phyloP scores from a whole-genome alignment of 2,329 filamentous ascomycete species.

The Colletotrichum echinochloae region DNA sequence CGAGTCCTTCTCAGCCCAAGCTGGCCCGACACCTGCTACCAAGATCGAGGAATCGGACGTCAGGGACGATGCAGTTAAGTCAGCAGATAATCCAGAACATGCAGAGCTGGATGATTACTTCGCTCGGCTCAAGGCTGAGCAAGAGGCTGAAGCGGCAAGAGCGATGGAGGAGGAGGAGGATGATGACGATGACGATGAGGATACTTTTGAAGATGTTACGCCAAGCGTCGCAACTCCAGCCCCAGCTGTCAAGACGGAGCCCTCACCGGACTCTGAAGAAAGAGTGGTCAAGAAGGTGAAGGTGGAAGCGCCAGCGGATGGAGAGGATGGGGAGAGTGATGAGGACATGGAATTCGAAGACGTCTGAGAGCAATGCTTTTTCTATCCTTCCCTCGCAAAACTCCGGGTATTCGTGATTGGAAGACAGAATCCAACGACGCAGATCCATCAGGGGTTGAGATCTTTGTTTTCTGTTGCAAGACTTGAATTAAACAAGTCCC shows the following conservation, averaged over 20 bases:
- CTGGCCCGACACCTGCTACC: conserved; percentile 47
- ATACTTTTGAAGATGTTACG: conserved; percentile 64
- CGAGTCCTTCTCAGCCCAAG: conserved; percentile 65
- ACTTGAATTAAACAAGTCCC: too few species aligned
- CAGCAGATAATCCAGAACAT: conserved; percentile 63
- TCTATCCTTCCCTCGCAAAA: neutral
- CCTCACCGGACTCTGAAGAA: conserved; percentile 54
- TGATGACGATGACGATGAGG: conserved; percentile 53
- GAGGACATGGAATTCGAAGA: conserved; percentile 71
- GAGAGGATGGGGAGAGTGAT: conserved; percentile 63
- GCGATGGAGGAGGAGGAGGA: conserved; percentile 47
- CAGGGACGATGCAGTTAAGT: conserved; percentile 57
- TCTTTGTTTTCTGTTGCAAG: neutral
- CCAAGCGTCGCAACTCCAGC: conserved; percentile 46
- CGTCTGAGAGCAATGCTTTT: conserved; percentile 50
- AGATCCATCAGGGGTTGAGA: too few species aligned
- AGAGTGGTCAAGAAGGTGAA: conserved; percentile 71
- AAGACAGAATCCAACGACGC: neutral
- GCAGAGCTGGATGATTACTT: conserved; percentile 76
- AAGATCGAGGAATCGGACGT: conserved; percentile 60
- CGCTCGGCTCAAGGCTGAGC: conserved; percentile 72
- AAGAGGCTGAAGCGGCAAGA: conserved; percentile 59
- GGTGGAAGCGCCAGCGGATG: conserved; percentile 61
- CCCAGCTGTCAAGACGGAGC: conserved; percentile 50
- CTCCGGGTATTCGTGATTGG: neutral